A percentile compares a stretch with the other conserved stretches of the same genome.
phyloP scores from a whole-genome alignment of 2,329 filamentous ascomycete genomes.

The Cytospora paraplurivora region DNA sequence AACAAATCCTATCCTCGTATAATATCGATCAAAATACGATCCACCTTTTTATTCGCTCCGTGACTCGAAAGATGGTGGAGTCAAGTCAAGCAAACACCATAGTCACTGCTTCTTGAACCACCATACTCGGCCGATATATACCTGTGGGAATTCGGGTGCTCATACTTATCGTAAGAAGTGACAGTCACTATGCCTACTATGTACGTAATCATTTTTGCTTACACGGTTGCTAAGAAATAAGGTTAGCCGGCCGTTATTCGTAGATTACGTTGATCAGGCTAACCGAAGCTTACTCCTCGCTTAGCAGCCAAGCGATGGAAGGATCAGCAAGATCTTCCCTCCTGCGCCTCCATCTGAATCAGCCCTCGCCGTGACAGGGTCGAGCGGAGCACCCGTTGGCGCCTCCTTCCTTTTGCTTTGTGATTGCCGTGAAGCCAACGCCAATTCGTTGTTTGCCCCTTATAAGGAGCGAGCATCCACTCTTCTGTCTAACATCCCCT shows the following conservation, averaged over 20 bases:
- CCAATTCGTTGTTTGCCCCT: no score
- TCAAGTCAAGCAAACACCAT: background rate
- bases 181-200: no score
- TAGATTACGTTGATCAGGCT: background rate
- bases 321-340: background rate
- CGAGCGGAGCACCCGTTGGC: background rate
- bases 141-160: background rate
- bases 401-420: background rate
- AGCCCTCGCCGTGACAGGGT: background rate
- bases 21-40: no score
- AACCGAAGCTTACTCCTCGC: background rate
- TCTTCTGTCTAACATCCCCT: no score
- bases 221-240: background rate
- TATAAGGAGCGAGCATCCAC: no score
- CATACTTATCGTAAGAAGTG: no score
- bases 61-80: background rate
- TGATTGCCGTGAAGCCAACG: background rate
- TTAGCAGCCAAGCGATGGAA: background rate
- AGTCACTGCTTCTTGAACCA: background rate
- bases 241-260: background rate
- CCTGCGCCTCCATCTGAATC: background rate
- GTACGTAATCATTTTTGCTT: no score
- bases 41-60: background rate
- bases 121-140: background rate
- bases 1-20: no score